These are phyloP conservation scores for Macadamia tetraphylla DNA, from an alignment of 164 flowering plant species.

Conservation along the genomic window DNA sequence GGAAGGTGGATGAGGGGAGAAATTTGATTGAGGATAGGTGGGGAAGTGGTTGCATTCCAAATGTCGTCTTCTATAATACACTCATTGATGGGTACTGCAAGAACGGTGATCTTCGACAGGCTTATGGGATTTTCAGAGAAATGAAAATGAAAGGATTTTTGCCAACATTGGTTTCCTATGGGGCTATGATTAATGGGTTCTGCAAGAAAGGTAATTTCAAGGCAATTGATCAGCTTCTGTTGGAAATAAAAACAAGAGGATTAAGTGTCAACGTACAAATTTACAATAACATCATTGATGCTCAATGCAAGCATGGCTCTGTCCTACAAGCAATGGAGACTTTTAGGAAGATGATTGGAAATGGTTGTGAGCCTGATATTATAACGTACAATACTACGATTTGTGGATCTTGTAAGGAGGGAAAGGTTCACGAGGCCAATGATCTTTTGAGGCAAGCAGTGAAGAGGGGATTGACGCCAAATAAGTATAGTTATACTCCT, in stretches of 20 bases:
- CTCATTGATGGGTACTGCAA: slow-evolving; percentile 71
- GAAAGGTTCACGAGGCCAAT: slow-evolving; percentile 55
- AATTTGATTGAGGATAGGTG: slow-evolving; percentile 62
- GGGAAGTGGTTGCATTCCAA: slow-evolving; percentile 67
- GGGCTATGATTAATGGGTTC: slow-evolving; percentile 53
- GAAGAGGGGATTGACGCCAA: slow-evolving; percentile 42
- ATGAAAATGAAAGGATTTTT: slow-evolving; percentile 67
- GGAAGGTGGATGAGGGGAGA: slow-evolving; percentile 54
- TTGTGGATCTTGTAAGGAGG: slow-evolving; percentile 39
- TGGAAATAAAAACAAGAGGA: slow-evolving; percentile 60
- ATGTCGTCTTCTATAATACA: slow-evolving; percentile 68
- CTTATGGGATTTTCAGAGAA: slow-evolving; percentile 39
- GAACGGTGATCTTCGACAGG: slow-evolving; percentile 49
- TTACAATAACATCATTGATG: slow-evolving; percentile 59
- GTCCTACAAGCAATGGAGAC: slow-evolving; percentile 31
- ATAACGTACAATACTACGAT: slow-evolving; percentile 58
- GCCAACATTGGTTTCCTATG: slow-evolving; percentile 65
- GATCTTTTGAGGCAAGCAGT: slow-evolving; percentile 37
- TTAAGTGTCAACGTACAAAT: slow-evolving; percentile 39
- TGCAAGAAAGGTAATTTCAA: slow-evolving; percentile 56
- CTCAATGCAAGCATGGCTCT: slow-evolving; percentile 42
- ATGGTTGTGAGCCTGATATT: slow-evolving; percentile 55
- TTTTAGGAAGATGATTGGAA: slow-evolving; percentile 33
- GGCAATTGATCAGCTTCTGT: slow-evolving; percentile 40
- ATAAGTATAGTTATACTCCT: slow-evolving; percentile 62